Percentiles rank a stretch among this genome's conserved stretches.
Conservation (phyloP, 2,329 filamentous ascomycete species). For the Lasiodiplodia sp. region DNA sequence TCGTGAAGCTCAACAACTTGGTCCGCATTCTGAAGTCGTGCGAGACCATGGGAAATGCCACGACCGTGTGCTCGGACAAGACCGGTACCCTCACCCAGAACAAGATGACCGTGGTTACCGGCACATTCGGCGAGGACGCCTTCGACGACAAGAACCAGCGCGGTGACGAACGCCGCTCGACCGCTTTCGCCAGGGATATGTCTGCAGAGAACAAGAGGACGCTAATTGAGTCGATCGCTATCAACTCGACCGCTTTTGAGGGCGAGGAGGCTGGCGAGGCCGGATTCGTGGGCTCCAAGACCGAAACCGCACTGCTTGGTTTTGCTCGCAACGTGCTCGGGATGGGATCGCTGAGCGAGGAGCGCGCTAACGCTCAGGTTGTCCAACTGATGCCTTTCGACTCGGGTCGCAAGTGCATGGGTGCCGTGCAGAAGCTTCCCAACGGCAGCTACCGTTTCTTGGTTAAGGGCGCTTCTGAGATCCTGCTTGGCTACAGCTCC, state of each 20-base stretch:
- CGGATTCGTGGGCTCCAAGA: constrained; percentile 63
- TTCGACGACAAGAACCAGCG: constrained; percentile 63
- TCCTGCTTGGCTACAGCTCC: constrained; percentile 50
- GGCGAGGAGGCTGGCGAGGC: constrained; percentile 50
- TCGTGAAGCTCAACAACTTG: constrained; percentile 47
- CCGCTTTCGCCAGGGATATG: constrained; percentile 52
- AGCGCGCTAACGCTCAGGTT: constrained; percentile 56
- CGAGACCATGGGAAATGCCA: constrained; percentile 47
- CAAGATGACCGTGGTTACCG: constrained; percentile 52
- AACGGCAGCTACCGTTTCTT: constrained; percentile 58
- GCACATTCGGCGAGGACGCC: constrained; percentile 45
- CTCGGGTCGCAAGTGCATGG: constrained; percentile 65
- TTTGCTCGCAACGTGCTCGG: constrained; percentile 60
- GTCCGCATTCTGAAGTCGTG: constrained; percentile 46
- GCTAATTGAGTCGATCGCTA: constrained; percentile 38
- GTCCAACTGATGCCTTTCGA: constrained; percentile 63
- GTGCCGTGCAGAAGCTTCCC: constrained; percentile 59
- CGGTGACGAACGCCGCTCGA: constrained; percentile 50
- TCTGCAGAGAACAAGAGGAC: constrained; percentile 44
- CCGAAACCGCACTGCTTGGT: constrained; percentile 62
- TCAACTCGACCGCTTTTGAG: constrained; percentile 64
- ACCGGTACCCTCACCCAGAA: constrained; percentile 52
- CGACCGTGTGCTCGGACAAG: constrained; percentile 49
- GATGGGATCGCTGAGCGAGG: constrained; percentile 56
- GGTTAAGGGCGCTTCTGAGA: constrained; percentile 66